Conservation (phyloP, 352 stramenopile species). For the Phytophthora pistaciae region DNA sequence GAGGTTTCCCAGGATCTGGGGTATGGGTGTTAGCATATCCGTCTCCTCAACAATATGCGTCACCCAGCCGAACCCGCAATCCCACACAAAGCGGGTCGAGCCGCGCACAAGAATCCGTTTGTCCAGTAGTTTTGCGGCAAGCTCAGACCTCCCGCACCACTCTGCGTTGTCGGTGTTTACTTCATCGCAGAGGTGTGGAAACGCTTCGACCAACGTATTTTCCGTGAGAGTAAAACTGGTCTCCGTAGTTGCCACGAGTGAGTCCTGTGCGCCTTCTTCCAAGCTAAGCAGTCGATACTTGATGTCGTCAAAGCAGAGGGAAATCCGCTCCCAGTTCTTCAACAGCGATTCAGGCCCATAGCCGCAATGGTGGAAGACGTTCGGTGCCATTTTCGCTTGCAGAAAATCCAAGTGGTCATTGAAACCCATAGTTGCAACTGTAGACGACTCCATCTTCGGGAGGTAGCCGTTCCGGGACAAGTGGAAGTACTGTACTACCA, state of each 20-base stretch:
- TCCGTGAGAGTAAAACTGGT: slow-evolving; percentile 10
- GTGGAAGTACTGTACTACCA: not conserved
- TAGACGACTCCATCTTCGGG: not conserved
- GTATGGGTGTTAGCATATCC: slow-evolving; percentile 4
- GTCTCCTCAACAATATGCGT: not conserved
- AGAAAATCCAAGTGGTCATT: slow-evolving; percentile 3
- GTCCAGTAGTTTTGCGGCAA: slow-evolving; percentile 1
- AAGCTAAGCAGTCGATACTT: not conserved
- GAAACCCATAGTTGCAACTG: not conserved
- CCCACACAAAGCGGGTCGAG: not conserved
- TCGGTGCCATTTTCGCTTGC: not conserved
- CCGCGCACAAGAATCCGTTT: not conserved
- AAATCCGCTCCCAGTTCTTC: slow-evolving; percentile 2
- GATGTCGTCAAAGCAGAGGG: not conserved
- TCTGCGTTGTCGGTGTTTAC: not conserved
- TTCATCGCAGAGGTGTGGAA: slow-evolving; percentile 1
- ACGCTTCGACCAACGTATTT: not conserved
- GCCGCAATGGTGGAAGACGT: not conserved
- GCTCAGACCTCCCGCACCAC: not conserved
- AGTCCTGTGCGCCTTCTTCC: not conserved
- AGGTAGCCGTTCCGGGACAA: not conserved
- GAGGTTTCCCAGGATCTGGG: not conserved
- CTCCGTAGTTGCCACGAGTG: not conserved
- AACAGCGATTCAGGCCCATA: slow-evolving; percentile 4
- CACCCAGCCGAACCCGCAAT: slow-evolving; percentile 1